A percentile compares a stretch with the other conserved stretches of the same genome.
These are phyloP conservation scores for Vicia villosa DNA, from an alignment of 306 rosid genomes.

Conservation along the genomic window DNA sequence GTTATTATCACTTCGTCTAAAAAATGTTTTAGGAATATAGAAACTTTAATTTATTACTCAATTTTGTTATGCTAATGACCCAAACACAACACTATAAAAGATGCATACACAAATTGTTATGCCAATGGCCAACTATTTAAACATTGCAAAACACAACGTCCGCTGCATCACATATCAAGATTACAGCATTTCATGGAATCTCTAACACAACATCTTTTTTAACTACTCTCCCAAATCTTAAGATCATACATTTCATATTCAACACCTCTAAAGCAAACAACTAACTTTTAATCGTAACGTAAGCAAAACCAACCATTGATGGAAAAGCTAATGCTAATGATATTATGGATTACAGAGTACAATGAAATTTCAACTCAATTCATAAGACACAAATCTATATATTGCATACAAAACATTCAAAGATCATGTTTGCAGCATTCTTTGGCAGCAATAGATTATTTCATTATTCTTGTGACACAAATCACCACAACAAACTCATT, in stretches of 20 bases:
- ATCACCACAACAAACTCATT: background rate
- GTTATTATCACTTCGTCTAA: too few relatives aligned
- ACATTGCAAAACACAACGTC: background rate
- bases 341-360: too few relatives aligned
- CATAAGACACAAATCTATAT: background rate
- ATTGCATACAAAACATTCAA: background rate
- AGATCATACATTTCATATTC: background rate
- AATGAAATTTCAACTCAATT: background rate
- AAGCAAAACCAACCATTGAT: too few relatives aligned
- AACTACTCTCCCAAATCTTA: background rate
- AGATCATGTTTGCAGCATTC: background rate
- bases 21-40: too few relatives aligned
- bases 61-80: too few relatives aligned
- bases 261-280: too few relatives aligned
- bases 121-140: slow-evolving; percentile 3
- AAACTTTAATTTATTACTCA: too few relatives aligned
- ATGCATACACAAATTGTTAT: too few relatives aligned
- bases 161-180: background rate
- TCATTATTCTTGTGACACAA: background rate
- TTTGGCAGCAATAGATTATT: background rate
- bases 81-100: too few relatives aligned
- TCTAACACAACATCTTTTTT: background rate
- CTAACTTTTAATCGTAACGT: too few relatives aligned
- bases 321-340: too few relatives aligned
- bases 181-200: background rate